These are phyloP conservation scores for Jatropha multifida DNA, from an alignment of 441 rosid species.

Conservation along the genomic window DNA sequence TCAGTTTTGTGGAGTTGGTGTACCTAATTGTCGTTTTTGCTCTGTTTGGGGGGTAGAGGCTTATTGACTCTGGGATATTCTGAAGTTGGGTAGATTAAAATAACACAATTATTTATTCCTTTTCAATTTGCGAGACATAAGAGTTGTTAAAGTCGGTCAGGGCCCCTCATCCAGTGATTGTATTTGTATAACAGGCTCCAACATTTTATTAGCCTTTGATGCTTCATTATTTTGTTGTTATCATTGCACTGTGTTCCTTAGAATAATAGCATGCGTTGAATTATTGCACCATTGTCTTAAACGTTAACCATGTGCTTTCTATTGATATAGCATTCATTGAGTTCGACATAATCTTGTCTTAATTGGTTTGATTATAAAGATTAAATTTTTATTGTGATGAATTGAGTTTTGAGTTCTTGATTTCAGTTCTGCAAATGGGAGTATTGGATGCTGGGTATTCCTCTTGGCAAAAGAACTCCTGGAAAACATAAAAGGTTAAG, in stretches of 20 bases:
- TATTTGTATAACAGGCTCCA: not conserved
- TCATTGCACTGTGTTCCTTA: not conserved
- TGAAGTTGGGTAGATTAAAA: not conserved
- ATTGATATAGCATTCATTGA: not conserved
- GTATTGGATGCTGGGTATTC: not conserved
- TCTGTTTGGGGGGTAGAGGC: not conserved
- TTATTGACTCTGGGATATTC: not conserved
- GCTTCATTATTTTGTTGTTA: not conserved
- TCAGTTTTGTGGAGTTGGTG: not conserved
- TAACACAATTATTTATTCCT: not conserved
- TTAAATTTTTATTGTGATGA: not conserved
- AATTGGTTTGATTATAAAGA: not conserved
- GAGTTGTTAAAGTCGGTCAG: not conserved
- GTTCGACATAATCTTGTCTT: slow-evolving; percentile 8
- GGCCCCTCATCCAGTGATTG: not conserved
- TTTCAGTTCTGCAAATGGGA: not conserved
- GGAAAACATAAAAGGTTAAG: not conserved
- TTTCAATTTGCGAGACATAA: not conserved
- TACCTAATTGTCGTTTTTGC: not conserved
- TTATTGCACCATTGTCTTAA: not conserved
- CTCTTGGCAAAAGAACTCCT: not conserved
- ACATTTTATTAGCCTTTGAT: not conserved
- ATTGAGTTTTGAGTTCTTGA: not conserved
- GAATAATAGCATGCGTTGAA: not conserved
- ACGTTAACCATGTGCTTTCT: not conserved